Evolutionary conservation across 805 yeast species (phyloP), one percentile per base, ranked within the genome.

Genomic region (Pichia phayaonensis): DNA sequence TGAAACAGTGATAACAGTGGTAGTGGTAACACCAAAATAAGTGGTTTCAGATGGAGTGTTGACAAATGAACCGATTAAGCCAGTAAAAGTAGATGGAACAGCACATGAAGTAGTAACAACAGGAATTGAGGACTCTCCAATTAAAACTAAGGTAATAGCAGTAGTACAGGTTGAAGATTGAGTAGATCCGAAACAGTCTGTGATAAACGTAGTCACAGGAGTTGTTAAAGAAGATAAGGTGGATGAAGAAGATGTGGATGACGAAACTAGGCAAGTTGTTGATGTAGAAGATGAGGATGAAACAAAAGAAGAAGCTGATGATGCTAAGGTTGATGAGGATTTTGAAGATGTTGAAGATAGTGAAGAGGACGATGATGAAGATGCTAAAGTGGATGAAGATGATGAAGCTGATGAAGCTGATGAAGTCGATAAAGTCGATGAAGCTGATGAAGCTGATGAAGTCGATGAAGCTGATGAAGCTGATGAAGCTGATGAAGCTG

Each of bases 41-140:
- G 54, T 46, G 18, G 46, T 29, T 2, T 26, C 42, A 10, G 45
- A 27, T 12, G 43, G 42, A 8, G 41, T 40, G 16, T 48, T 38
- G n/a, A 40, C 45, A 40, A 46, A 52, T 6, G 55, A 44, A n/a
- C 55, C 55, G n/a, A 48, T 46, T 4, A 46, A 12, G 16, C 31
- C 27, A 43, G 31, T 41, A 7, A 45, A 11, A 7, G 26, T 29
- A 47, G 34, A 11, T 20, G 47, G 38, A n/a, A 18, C 47, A 36
- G 45, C 18, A 45, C 56, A 54, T 3, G 54, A 48, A 2, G 56
- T 54, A 8, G 50, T 48, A 1, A 42, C 31, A n/a, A 51, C 20
- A 11, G 47, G 11, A 24, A 49, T 41, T 16, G 22, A 23, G 0
- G 49, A 26, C 4, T 29, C 40, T 5, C 44, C 51, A 16, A 43